Conservation (phyloP, 805 yeast species). For the Wickerhamiella vanderwaltii region DNA sequence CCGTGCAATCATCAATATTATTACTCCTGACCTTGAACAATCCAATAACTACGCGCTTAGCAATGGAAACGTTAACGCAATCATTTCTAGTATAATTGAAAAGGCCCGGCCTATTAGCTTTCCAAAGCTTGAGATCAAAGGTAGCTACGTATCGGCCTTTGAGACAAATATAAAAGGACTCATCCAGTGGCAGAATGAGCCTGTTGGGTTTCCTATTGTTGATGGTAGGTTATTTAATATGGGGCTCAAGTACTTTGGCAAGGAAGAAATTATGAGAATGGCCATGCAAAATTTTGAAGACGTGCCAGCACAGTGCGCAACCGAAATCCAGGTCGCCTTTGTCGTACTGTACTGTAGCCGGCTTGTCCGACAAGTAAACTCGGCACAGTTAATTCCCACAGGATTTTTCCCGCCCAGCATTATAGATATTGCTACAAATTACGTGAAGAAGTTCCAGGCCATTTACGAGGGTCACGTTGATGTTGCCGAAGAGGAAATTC, state of each 20-base stretch:
- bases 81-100: background rate
- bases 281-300: background rate
- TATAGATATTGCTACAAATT: constrained; percentile 4
- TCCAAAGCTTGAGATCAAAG: constrained; percentile 6
- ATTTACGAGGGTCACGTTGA: constrained; percentile 1
- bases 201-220: constrained; percentile 4
- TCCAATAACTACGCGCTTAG: background rate
- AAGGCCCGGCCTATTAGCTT: background rate
- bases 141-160: constrained; percentile 1
- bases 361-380: constrained; percentile 3
- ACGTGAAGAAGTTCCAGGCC: constrained; percentile 6
- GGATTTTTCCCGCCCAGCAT: background rate
- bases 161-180: constrained; percentile 3
- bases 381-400: background rate
- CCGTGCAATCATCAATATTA: background rate
- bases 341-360: constrained; percentile 9
- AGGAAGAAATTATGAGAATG: constrained; percentile 1
- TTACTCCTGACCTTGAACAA: constrained; percentile 1
- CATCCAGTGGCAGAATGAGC: constrained; percentile 10
- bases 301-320: background rate
- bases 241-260: constrained; percentile 7
- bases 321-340: constrained; percentile 10
- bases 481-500: background rate
- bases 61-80: background rate
- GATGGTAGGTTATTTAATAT: constrained; percentile 2